phyloP scores from a whole-genome alignment of 495 filamentous ascomycete genomes.

The Aspergillus steynii region DNA sequence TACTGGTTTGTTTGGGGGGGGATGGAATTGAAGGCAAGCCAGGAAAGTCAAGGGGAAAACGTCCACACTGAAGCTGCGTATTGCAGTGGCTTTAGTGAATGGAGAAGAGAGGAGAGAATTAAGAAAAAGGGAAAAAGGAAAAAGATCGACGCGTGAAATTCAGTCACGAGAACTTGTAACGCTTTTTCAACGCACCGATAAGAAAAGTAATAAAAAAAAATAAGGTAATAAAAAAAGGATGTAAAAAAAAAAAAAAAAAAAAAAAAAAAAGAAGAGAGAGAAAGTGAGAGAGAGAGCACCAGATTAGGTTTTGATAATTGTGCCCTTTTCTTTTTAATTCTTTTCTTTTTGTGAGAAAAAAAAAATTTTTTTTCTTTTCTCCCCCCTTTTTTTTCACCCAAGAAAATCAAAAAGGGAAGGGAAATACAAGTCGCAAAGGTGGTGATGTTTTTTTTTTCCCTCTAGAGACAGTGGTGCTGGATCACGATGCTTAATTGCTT shows the following conservation, averaged over 20 bases:
- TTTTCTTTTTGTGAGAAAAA: background rate
- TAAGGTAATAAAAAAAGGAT: constrained; percentile 4
- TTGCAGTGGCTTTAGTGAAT: constrained; percentile 9
- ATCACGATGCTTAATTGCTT: constrained; percentile 51
- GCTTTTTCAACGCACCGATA: constrained; percentile 3
- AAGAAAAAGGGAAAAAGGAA: constrained; percentile 21
- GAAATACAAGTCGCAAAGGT: constrained; percentile 16
- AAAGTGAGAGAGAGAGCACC: background rate
- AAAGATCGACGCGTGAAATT: constrained; percentile 22
- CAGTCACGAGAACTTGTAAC: constrained; percentile 2
- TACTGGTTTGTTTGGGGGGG: constrained; percentile 20
- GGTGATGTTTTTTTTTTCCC: constrained; percentile 21
- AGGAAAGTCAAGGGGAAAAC: background rate
- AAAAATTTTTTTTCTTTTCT: background rate
- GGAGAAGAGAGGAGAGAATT: constrained; percentile 13
- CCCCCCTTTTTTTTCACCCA: background rate
- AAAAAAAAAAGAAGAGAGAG: constrained; percentile 5
- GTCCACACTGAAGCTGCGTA: constrained; percentile 2
- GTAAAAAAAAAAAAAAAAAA: constrained; percentile 4
- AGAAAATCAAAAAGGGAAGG: constrained; percentile 18
- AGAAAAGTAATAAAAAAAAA: constrained; percentile 3
- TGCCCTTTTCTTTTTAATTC: background rate
- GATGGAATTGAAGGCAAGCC: background rate
- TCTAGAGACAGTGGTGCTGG: constrained; percentile 34
- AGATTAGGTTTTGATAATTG: background rate